phyloP scores from a whole-genome alignment of 2,329 filamentous ascomycete genomes.

The Botrytis porri region DNA sequence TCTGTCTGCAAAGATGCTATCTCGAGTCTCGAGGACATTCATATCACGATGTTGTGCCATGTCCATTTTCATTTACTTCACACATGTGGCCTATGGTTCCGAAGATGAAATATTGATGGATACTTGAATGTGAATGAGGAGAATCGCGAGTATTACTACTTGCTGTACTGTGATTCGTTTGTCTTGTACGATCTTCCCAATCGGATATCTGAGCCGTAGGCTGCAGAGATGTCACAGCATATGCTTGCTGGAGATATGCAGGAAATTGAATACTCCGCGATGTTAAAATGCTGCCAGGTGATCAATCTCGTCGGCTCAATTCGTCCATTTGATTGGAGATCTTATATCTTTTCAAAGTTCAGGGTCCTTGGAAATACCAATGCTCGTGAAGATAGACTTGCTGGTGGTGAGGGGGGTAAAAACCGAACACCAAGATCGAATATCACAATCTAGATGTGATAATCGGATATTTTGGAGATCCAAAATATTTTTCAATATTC shows the following conservation, averaged over 20 bases:
- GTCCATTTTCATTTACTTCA: not conserved
- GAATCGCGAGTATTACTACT: not conserved
- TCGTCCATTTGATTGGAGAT: not conserved
- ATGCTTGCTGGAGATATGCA: constrained; percentile 5
- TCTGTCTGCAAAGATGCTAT: not conserved
- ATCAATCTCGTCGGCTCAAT: not conserved
- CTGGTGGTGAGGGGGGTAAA: not conserved
- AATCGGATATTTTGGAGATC: not conserved
- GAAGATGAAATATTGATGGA: not conserved
- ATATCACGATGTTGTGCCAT: not conserved
- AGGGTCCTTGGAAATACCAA: not conserved
- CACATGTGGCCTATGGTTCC: not conserved
- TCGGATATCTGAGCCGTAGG: not conserved
- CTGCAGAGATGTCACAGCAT: not conserved
- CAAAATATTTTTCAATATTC: not conserved
- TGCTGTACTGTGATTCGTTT: not conserved
- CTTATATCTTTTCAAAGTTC: not conserved
- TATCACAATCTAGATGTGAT: not conserved
- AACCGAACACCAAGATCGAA: not conserved
- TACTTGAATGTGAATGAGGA: not conserved
- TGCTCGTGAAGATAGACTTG: not conserved
- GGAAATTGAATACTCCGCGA: not conserved
- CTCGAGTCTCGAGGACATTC: not conserved
- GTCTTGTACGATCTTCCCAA: not conserved
- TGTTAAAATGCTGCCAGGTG: not conserved